Conservation (phyloP, 75 land plant species). For the Larix kaempferi region DNA sequence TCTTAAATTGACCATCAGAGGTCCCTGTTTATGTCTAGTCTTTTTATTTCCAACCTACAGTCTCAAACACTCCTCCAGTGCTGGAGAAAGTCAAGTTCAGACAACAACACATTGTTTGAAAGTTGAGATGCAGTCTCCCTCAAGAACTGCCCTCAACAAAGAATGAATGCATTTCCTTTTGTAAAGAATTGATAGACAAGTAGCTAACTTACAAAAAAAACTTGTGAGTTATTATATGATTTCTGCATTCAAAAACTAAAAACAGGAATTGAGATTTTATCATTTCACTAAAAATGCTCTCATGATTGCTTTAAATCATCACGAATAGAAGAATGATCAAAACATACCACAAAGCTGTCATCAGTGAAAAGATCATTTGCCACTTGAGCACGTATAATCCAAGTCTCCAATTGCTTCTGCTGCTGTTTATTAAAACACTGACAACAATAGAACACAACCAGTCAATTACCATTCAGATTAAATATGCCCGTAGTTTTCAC, state of each 20-base stretch:
- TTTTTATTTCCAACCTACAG: too few species aligned
- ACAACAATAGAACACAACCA: conserved; percentile 14
- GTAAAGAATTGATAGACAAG: too few species aligned
- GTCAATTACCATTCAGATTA: neutral
- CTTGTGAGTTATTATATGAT: too few species aligned
- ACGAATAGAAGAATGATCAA: neutral
- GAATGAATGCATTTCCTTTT: too few species aligned
- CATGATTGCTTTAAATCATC: conserved; percentile 3
- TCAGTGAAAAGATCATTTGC: conserved; percentile 88
- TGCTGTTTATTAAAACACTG: conserved; percentile 66
- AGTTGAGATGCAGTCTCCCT: too few species aligned
- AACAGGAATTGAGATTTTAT: neutral
- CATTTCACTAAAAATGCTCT: neutral
- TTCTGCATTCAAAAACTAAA: neutral
- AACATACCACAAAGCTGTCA: conserved; percentile 91
- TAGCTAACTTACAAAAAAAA: too few species aligned
- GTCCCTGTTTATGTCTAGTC: too few species aligned
- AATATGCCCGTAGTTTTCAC: neutral
- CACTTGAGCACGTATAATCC: conserved; percentile 63
- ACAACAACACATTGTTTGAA: too few species aligned
- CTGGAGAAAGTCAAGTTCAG: too few species aligned
- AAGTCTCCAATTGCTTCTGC: conserved; percentile 58
- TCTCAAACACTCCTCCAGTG: too few species aligned
- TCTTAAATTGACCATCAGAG: too few species aligned
- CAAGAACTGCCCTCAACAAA: too few species aligned